These are phyloP conservation scores for Speleostelium caveatum DNA, from an alignment of 78 protist species.

Conservation along the genomic window DNA sequence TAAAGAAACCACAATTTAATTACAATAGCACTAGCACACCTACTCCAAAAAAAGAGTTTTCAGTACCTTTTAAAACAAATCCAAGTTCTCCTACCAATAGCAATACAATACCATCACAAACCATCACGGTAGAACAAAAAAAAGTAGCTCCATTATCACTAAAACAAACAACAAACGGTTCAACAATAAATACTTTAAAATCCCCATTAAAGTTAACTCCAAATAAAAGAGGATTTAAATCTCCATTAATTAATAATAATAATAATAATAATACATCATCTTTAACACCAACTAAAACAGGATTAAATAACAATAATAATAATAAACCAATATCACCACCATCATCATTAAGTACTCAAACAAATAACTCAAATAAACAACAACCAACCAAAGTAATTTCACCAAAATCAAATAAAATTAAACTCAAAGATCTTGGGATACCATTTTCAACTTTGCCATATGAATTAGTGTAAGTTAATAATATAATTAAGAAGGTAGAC, in stretches of 20 bases:
- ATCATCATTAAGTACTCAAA: not conserved
- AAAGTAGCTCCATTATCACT: not conserved
- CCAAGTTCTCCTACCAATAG: not conserved
- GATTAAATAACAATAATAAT: not conserved
- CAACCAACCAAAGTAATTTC: not conserved
- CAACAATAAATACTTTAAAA: not conserved
- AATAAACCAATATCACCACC: not conserved
- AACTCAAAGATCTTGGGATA: conserved; percentile 42
- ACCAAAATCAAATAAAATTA: not conserved
- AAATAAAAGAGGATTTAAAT: no score
- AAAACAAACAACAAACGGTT: not conserved
- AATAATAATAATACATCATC: no score
- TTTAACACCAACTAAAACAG: not conserved
- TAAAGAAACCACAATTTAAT: not conserved
- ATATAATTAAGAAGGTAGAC: not conserved
- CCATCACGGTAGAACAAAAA: not conserved
- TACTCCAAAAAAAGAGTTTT: not conserved
- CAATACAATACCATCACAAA: not conserved
- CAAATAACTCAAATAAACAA: not conserved
- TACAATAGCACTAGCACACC: not conserved
- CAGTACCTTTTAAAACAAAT: not conserved
- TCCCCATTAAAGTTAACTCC: not conserved
- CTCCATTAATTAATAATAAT: no score
- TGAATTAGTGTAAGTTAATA: conserved; percentile 16
- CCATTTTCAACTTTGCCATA: conserved; percentile 13